These are phyloP conservation scores for Aphanocladium album DNA, from an alignment of 2,329 filamentous ascomycete species.

Conservation along the genomic window DNA sequence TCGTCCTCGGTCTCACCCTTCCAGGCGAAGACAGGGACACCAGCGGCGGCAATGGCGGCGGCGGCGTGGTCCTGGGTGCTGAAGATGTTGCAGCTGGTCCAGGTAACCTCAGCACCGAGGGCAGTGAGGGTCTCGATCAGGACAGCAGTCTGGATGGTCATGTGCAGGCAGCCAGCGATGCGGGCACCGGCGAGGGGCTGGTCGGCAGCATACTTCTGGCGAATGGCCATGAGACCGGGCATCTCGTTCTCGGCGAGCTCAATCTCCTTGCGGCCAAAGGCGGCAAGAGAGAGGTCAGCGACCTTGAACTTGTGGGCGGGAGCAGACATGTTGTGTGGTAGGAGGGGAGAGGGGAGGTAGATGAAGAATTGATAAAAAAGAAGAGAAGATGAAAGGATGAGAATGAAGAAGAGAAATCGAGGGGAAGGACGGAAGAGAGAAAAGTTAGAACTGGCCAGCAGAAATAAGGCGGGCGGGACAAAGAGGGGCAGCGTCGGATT, in stretches of 20 bases:
- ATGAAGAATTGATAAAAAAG: constrained; percentile 21
- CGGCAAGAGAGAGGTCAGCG: constrained; percentile 93
- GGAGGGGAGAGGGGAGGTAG: constrained; percentile 18
- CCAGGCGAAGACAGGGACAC: constrained; percentile 78
- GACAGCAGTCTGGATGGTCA: constrained; percentile 99
- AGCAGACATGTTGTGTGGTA: constrained; percentile 54
- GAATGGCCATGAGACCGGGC: constrained; percentile 96
- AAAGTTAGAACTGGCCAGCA: constrained; percentile 11
- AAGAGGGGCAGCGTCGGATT: constrained; percentile 12
- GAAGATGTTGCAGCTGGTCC: constrained; percentile 99
- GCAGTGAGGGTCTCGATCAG: constrained; percentile 95
- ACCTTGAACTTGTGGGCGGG: constrained; percentile 96
- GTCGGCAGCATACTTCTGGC: constrained; percentile 83
- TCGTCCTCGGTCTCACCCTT: constrained; percentile 97
- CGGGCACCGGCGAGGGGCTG: constrained; percentile 92
- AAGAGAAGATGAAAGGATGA: constrained; percentile 19
- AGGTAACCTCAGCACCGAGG: constrained; percentile 97
- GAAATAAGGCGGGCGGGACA: constrained; percentile 7
- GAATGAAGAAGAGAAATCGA: constrained; percentile 20
- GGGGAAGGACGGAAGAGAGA: constrained; percentile 22
- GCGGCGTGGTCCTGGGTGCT: constrained; percentile 98
- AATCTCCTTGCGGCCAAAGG: constrained; percentile 98
- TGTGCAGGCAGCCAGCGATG: constrained; percentile 97
- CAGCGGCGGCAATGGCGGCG: constrained; percentile 89
- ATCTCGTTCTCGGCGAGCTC: constrained; percentile 96